Evolutionary conservation across 768 basidiomycete genomes (phyloP), one percentile per base, ranked within the genome.

Genomic region (Lactifluus rugatus): DNA sequence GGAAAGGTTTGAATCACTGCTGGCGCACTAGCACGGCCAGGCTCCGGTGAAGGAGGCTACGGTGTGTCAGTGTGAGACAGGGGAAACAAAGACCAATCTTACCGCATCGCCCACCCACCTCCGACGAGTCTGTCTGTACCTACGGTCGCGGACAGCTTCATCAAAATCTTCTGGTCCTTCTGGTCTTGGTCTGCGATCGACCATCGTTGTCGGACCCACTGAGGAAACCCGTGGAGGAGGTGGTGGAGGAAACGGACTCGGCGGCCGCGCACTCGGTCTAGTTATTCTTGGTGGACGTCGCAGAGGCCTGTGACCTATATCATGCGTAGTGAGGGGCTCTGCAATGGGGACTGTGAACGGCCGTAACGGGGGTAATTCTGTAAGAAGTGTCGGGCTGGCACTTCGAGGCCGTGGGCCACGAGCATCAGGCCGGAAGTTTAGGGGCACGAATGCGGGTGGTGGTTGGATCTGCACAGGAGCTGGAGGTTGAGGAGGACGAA

Each of bases 391-490:
- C 53, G 78, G 77, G 60, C 75, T 76, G 17, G 73, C 66, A 41
- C 76, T 78, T 52, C 75, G 71, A 17, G 76, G 73, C 34, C 76
- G 69, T 1, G 70, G 57, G 6, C 60, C 57, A 25, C 70, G 52
- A 10, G 76, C 74, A 7, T 74, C 70, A 14, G 81, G 81, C 41
- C 79, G 77, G 64, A 81, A 84, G 13, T 70, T 68, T 54, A 87
- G 78, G 0, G 80, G 81, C 0, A 78, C 73, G 5, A 86, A 65
- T 4, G 73, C 69, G 0, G 85, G 84, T 13, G 84, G 78, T 2
- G 69, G 71, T 48, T 77, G 72, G 16, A 78, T 72, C 14, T 71
- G 70, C 7, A 71, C 70, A 16, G 72, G 72, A 5, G 74, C 69
- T 1, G 73, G 68, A 21, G 71, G 70, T 16, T 75, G 71, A 9